Evolutionary conservation across 2,329 filamentous ascomycete genomes (phyloP).

Genomic region (Beauveria medogensis): DNA sequence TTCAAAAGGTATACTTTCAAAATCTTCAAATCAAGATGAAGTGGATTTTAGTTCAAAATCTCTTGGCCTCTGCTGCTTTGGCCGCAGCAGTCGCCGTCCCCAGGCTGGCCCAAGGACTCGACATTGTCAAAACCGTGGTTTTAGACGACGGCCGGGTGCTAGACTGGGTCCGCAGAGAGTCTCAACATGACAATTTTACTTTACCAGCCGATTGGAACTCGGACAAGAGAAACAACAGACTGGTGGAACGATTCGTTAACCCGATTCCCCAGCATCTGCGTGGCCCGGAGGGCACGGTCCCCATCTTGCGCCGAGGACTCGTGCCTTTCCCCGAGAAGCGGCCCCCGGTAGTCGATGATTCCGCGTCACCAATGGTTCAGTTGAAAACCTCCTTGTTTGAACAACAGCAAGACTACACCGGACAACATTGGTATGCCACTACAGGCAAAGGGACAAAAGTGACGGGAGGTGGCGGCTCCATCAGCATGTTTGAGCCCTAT

Average conservation of each 20-base stretch:
- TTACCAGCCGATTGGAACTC: background rate
- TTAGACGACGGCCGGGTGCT: conserved; percentile 13
- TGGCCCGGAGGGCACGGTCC: conserved; percentile 16
- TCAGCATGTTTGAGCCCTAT: conserved; percentile 15
- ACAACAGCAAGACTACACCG: conserved; percentile 7
- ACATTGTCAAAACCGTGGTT: conserved; percentile 13
- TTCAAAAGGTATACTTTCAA: background rate
- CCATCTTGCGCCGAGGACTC: conserved; percentile 13
- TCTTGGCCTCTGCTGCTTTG: background rate
- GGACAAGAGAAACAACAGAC: background rate
- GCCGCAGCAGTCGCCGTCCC: background rate
- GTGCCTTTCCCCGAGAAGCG: conserved; percentile 12
- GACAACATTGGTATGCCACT: conserved; percentile 17
- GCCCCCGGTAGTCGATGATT: background rate
- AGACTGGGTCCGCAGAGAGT: conserved; percentile 15
- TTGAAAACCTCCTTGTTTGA: background rate
- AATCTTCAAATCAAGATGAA: background rate
- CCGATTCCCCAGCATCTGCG: conserved; percentile 1
- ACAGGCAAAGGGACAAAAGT: conserved; percentile 10
- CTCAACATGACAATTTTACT: conserved; percentile 12
- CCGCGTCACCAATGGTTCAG: background rate
- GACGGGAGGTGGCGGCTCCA: conserved; percentile 13
- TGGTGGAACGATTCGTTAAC: background rate
- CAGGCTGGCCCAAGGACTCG: background rate
- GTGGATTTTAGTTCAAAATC: background rate